Evolutionary conservation across 2,329 filamentous ascomycete species (phyloP).

Genomic region (Ilyonectria mors-panacis): DNA sequence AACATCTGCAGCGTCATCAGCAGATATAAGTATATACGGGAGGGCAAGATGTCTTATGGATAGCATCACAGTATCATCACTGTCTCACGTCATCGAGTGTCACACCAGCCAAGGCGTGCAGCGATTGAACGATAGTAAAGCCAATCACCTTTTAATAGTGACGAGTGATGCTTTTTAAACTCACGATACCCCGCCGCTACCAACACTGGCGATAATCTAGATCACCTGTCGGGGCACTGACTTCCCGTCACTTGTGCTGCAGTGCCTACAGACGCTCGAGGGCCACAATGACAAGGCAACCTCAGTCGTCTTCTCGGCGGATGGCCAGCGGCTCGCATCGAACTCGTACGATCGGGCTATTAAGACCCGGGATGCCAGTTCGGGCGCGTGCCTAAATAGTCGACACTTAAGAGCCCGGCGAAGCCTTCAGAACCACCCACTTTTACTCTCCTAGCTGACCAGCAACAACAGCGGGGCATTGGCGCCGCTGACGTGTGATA

Average conservation of each 20-base stretch:
- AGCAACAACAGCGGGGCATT: too few relatives aligned
- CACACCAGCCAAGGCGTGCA: conserved; percentile 2
- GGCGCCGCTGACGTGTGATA: too few relatives aligned
- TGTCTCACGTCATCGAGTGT: conserved; percentile 8
- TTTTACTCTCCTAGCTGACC: too few relatives aligned
- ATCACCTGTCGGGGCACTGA: conserved; percentile 5
- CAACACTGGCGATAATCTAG: not conserved
- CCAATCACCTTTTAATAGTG: conserved; percentile 14
- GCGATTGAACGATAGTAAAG: conserved; percentile 12
- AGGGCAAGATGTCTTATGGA: conserved; percentile 4
- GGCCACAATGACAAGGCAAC: too few relatives aligned
- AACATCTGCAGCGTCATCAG: conserved; percentile 4
- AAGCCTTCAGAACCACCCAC: too few relatives aligned
- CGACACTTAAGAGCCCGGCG: too few relatives aligned
- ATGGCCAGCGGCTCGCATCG: too few relatives aligned
- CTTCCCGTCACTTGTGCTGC: conserved; percentile 4
- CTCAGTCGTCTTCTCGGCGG: too few relatives aligned
- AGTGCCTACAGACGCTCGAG: too few relatives aligned
- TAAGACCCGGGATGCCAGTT: too few relatives aligned
- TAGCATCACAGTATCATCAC: conserved; percentile 1
- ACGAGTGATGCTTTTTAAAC: conserved; percentile 8
- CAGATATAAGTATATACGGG: conserved; percentile 10
- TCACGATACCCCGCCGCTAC: conserved; percentile 8
- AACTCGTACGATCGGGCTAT: too few relatives aligned
- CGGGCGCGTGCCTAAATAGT: too few relatives aligned